phyloP scores from a whole-genome alignment of 148 eudicot genomes.

The Chenopodium formosanum region DNA sequence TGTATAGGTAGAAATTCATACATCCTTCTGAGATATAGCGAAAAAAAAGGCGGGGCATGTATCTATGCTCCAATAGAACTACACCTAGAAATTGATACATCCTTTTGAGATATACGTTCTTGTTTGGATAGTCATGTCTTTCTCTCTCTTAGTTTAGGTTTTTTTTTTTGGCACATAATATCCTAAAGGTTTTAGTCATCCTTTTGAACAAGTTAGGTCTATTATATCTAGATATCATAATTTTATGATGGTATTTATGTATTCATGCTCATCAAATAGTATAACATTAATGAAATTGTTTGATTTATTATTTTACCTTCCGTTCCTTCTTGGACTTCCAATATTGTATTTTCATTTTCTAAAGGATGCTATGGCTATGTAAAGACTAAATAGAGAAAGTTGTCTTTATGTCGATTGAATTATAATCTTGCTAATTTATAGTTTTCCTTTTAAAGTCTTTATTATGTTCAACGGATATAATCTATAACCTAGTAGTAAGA shows the following conservation, averaged over 20 bases:
- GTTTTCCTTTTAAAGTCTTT: not conserved
- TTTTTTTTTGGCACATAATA: no score
- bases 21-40: no score
- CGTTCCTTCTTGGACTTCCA: not conserved
- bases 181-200: no score
- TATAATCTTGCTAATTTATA: not conserved
- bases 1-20: no score
- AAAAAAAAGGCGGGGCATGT: no score
- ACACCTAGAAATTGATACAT: no score
- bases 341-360: not conserved
- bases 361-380: not conserved
- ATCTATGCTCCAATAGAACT: no score
- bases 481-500: not conserved
- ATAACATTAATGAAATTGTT: not conserved
- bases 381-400: not conserved
- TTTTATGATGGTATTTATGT: not conserved
- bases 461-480: not conserved
- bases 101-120: no score
- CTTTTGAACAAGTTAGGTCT: no score
- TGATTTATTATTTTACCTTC: not conserved
- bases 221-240: no score
- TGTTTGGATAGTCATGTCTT: no score
- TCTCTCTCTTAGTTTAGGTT: no score
- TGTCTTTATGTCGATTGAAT: not conserved
- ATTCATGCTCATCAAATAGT: not conserved